Evolutionary conservation across 768 basidiomycete species (phyloP).

Genomic region (Tephrocybe sp.): DNA sequence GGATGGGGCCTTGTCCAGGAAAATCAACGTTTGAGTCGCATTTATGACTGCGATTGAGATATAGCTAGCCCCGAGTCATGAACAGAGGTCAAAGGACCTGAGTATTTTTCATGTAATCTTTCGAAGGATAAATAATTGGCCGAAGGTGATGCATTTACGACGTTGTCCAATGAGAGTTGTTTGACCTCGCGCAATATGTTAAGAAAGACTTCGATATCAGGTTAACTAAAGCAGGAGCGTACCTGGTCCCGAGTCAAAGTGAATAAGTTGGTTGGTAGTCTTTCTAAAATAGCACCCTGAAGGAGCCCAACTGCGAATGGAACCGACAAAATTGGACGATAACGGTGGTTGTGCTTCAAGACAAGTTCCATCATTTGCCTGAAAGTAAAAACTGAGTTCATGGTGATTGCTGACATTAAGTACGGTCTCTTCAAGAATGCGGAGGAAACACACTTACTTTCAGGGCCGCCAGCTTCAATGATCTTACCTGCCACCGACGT

Average conservation of each 20-base stretch:
- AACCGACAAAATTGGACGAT: slow-evolving; percentile 58
- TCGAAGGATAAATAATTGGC: slow-evolving; percentile 32
- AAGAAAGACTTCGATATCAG: slow-evolving; percentile 1
- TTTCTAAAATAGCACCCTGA: slow-evolving; percentile 66
- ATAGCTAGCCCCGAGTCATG: slow-evolving; percentile 52
- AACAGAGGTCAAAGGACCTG: slow-evolving; percentile 43
- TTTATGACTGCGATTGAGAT: slow-evolving; percentile 49
- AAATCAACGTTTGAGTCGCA: slow-evolving; percentile 54
- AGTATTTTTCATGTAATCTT: slow-evolving; percentile 36
- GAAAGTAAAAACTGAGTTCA: slow-evolving; percentile 59
- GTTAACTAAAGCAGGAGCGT: not conserved
- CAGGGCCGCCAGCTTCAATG: slow-evolving; percentile 38
- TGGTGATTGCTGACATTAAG: no score
- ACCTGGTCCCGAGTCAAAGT: slow-evolving; percentile 74
- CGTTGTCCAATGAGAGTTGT: slow-evolving; percentile 61
- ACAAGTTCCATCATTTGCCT: slow-evolving; percentile 65
- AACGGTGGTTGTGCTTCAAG: slow-evolving; percentile 48
- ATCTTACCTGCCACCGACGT: slow-evolving; percentile 52
- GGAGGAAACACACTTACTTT: slow-evolving; percentile 23
- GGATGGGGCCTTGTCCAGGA: slow-evolving; percentile 60
- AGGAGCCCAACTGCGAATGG: slow-evolving; percentile 61
- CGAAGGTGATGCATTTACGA: slow-evolving; percentile 35
- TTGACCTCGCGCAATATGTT: slow-evolving; percentile 43
- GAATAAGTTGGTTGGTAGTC: slow-evolving; percentile 59
- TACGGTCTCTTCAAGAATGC: not conserved